These are phyloP conservation scores for Orbilia brochopaga DNA, from an alignment of 2,329 filamentous ascomycete species.

Conservation along the genomic window DNA sequence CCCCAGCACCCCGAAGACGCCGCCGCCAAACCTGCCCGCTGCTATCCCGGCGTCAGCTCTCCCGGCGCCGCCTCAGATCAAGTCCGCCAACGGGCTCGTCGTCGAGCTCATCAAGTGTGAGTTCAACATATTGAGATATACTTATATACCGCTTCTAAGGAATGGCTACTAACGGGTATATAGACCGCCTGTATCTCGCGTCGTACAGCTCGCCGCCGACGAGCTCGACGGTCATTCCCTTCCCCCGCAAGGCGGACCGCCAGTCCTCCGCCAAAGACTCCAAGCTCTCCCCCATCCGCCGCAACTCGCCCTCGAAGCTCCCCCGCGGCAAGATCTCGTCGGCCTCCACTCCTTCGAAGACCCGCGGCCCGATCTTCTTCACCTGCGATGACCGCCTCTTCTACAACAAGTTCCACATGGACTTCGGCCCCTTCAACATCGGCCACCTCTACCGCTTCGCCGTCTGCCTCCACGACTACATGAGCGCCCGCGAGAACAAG, in stretches of 20 bases:
- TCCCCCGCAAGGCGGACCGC: constrained; percentile 65
- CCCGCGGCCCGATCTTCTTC: constrained; percentile 85
- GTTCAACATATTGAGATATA: constrained; percentile 10
- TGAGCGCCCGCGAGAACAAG: constrained; percentile 89
- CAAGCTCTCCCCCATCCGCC: constrained; percentile 50
- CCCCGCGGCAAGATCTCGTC: constrained; percentile 47
- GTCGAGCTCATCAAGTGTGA: constrained; percentile 50
- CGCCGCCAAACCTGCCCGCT: constrained; percentile 37
- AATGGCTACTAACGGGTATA: neutral
- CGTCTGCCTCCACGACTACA: constrained; percentile 90
- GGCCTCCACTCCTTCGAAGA: constrained; percentile 56
- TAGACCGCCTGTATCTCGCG: constrained; percentile 92
- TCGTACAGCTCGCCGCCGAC: constrained; percentile 85
- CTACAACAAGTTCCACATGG: constrained; percentile 98
- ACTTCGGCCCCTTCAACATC: constrained; percentile 97
- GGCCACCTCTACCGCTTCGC: constrained; percentile 97
- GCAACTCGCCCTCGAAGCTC: constrained; percentile 51
- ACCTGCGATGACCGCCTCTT: constrained; percentile 88
- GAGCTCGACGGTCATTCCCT: constrained; percentile 83
- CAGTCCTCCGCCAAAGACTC: constrained; percentile 71
- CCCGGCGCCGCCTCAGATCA: constrained; percentile 38
- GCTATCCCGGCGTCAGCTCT: constrained; percentile 39
- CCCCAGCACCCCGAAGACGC: constrained; percentile 42
- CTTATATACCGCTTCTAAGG: neutral
- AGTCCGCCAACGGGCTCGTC: constrained; percentile 46